Conservation (phyloP, 345 rosid species). For the Adansonia digitata region DNA sequence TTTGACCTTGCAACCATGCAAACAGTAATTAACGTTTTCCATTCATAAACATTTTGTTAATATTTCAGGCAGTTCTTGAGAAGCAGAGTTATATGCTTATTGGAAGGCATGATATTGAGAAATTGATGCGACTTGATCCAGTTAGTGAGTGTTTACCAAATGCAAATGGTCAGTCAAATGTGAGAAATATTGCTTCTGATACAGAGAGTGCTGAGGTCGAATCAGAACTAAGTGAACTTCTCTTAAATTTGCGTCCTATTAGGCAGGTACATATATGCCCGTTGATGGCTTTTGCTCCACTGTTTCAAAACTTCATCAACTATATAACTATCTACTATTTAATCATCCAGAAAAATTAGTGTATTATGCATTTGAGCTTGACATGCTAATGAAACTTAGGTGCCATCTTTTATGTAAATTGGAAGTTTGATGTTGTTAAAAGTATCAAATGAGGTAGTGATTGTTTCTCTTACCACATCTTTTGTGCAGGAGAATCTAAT, state of each 20-base stretch:
- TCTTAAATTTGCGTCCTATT: constrained; percentile 73
- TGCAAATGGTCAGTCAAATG: constrained; percentile 40
- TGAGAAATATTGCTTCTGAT: constrained; percentile 29
- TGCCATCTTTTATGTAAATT: not conserved
- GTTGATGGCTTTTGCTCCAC: not conserved
- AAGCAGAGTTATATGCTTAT: constrained; percentile 97
- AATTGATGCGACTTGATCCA: constrained; percentile 79
- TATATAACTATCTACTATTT: not conserved
- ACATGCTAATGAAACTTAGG: not conserved
- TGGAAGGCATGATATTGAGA: constrained; percentile 97
- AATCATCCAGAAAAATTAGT: not conserved
- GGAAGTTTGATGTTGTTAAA: not conserved
- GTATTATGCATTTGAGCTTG: not conserved
- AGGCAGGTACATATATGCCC: constrained; percentile 57
- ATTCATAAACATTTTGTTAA: constrained; percentile 20
- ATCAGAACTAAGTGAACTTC: constrained; percentile 59
- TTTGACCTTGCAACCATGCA: not conserved
- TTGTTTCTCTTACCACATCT: not conserved
- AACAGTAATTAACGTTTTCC: constrained; percentile 8
- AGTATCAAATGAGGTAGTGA: not conserved
- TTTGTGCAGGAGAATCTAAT: constrained; percentile 83
- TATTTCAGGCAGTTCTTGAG: constrained; percentile 93
- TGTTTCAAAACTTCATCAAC: not conserved
- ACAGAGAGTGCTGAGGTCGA: constrained; percentile 58
- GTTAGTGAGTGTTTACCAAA: constrained; percentile 70